These are phyloP conservation scores for Trapa bicornis DNA, from an alignment of 345 rosid species.

Conservation along the genomic window DNA sequence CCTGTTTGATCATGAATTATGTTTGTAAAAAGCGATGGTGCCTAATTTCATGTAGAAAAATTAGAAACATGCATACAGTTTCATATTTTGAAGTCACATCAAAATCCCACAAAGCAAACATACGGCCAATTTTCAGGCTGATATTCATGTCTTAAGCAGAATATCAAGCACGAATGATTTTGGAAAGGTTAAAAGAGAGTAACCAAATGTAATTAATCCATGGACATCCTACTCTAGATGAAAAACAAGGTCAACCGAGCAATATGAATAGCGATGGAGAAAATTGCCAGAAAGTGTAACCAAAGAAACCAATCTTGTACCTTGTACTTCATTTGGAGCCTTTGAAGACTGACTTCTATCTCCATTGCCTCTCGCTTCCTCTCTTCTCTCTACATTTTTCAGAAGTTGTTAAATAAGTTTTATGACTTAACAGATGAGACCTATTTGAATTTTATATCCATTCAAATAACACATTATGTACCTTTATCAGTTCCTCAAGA, in stretches of 20 bases:
- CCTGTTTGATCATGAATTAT: not conserved
- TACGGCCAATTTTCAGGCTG: no score
- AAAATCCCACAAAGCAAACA: no score
- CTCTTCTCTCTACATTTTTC: slow-evolving; percentile 67
- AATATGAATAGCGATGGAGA: not conserved
- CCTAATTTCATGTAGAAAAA: not conserved
- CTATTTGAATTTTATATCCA: not conserved
- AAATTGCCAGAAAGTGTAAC: not conserved
- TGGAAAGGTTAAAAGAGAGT: no score
- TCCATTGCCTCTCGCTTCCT: slow-evolving; percentile 86
- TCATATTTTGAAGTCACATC: not conserved
- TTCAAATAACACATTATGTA: slow-evolving; percentile 14
- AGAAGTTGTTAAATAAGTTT: slow-evolving; percentile 1
- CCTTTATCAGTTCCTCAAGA: slow-evolving; percentile 87
- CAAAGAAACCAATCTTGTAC: slow-evolving; percentile 21
- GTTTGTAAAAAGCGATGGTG: not conserved
- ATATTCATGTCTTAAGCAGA: no score
- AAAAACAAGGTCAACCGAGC: not conserved
- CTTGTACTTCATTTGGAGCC: slow-evolving; percentile 84
- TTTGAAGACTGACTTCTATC: slow-evolving; percentile 75
- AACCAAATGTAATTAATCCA: not conserved
- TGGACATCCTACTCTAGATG: not conserved
- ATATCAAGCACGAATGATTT: no score
- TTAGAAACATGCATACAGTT: not conserved
- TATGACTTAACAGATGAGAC: not conserved